Conservation (phyloP, 495 filamentous ascomycete species). For the Penicillium ochrochloron region DNA sequence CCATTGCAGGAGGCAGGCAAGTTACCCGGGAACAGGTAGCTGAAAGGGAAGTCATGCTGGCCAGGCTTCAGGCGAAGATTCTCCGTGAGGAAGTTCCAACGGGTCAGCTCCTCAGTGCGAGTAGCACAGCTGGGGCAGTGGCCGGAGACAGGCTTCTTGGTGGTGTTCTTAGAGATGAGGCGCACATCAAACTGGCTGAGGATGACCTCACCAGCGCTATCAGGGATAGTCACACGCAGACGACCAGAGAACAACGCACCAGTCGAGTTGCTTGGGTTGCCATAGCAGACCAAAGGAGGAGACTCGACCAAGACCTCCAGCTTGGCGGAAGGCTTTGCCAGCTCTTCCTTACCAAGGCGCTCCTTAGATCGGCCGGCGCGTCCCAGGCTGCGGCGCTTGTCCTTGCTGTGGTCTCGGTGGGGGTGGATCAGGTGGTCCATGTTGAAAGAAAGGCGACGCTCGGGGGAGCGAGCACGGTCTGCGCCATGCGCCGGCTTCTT, state of each 20-base stretch:
- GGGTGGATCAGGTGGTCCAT: constrained; percentile 54
- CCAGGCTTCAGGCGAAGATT: constrained; percentile 65
- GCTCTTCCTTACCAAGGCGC: constrained; percentile 33
- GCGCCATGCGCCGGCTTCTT: constrained; percentile 38
- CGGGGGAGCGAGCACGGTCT: constrained; percentile 46
- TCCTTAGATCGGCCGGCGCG: constrained; percentile 50
- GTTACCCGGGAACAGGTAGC: constrained; percentile 82
- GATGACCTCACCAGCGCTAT: constrained; percentile 57
- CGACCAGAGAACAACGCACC: constrained; percentile 90
- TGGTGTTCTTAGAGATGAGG: constrained; percentile 67
- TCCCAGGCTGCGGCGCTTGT: constrained; percentile 45
- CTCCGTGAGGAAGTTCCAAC: constrained; percentile 78
- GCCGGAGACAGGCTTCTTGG: constrained; percentile 75
- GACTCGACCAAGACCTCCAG: constrained; percentile 85
- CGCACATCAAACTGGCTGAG: constrained; percentile 71
- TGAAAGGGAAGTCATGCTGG: constrained; percentile 86
- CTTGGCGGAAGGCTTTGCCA: constrained; percentile 51
- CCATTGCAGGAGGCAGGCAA: constrained; percentile 82
- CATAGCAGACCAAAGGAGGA: constrained; percentile 85
- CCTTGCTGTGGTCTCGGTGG: constrained; percentile 49
- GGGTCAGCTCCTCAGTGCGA: constrained; percentile 70
- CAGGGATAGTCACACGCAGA: constrained; percentile 70
- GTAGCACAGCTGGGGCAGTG: constrained; percentile 79
- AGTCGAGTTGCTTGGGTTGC: constrained; percentile 70
- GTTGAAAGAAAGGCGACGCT: constrained; percentile 49